Percentiles rank a stretch among this genome's conserved stretches.
Evolutionary conservation across 2,329 filamentous ascomycete species (phyloP).

Genomic region (Trichoderma gracile): DNA sequence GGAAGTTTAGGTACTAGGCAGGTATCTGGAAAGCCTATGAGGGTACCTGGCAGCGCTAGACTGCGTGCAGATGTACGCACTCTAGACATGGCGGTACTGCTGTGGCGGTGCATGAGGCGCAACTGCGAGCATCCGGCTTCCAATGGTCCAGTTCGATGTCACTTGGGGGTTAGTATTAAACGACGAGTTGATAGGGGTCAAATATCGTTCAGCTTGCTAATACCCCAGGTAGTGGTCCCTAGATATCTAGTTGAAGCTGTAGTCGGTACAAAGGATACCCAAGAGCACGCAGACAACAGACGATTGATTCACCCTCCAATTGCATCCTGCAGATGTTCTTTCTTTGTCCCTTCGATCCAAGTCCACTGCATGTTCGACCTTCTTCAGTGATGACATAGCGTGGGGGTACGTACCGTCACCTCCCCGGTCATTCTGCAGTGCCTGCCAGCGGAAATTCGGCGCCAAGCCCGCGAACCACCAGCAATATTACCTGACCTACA

Average conservation of each 20-base stretch:
- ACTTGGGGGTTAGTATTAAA: background rate
- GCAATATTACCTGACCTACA: background rate
- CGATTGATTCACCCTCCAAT: no score
- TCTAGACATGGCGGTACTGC: background rate
- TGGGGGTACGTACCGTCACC: constrained; percentile 11
- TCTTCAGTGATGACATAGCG: constrained; percentile 23
- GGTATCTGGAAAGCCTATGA: background rate
- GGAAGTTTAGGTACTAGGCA: no score
- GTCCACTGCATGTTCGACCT: no score
- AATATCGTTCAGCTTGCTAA: no score
- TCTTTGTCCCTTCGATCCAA: background rate
- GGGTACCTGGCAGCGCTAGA: constrained; percentile 5
- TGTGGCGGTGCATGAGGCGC: constrained; percentile 15
- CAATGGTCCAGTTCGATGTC: background rate
- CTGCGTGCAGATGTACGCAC: constrained; percentile 21
- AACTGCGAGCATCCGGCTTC: background rate
- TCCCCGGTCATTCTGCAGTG: constrained; percentile 16
- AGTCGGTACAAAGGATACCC: no score
- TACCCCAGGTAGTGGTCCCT: no score
- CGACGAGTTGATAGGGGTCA: background rate
- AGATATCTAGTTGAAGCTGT: no score
- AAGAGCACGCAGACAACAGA: no score
- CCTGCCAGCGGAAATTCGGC: constrained; percentile 13
- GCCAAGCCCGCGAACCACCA: background rate
- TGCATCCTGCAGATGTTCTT: no score